A percentile compares a stretch with the other conserved stretches of the same genome.
Evolutionary conservation across 768 basidiomycete species (phyloP).

Genomic region (Glaciozyma martinii): DNA sequence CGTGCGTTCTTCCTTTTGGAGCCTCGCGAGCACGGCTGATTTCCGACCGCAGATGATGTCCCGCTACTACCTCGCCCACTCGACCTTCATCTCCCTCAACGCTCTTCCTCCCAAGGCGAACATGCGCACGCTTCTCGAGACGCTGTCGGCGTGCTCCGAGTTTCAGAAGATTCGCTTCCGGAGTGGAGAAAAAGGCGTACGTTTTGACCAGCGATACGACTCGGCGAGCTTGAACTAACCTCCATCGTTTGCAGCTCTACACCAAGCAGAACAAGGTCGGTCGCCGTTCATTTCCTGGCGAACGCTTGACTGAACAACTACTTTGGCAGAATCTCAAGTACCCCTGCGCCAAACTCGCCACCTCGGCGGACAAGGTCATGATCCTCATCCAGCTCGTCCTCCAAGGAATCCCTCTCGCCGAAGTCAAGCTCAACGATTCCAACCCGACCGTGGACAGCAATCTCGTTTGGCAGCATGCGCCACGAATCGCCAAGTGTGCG

Average conservation of each 20-base stretch:
- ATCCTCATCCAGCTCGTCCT: slow-evolving; percentile 32
- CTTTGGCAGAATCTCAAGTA: slow-evolving; percentile 67
- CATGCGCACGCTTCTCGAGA: slow-evolving; percentile 48
- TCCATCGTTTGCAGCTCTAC: background rate
- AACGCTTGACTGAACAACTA: slow-evolving; percentile 7
- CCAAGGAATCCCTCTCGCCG: slow-evolving; percentile 40
- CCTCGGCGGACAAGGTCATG: slow-evolving; percentile 52
- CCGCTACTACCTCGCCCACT: slow-evolving; percentile 31
- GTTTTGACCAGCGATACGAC: background rate
- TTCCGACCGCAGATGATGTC: slow-evolving; percentile 24
- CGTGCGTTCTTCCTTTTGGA: slow-evolving; percentile 29
- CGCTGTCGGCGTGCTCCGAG: slow-evolving; percentile 60
- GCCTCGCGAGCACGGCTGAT: slow-evolving; percentile 50
- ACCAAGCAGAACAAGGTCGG: slow-evolving; percentile 60
- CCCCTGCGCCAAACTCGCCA: slow-evolving; percentile 64
- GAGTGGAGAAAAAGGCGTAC: slow-evolving; percentile 63
- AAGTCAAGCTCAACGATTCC: slow-evolving; percentile 69
- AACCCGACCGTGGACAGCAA: slow-evolving; percentile 57
- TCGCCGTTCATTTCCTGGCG: slow-evolving; percentile 35
- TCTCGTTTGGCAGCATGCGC: slow-evolving; percentile 62
- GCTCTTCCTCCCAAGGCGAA: slow-evolving; percentile 36
- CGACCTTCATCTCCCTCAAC: slow-evolving; percentile 63
- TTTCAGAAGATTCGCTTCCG: slow-evolving; percentile 61
- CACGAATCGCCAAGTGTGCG: slow-evolving; percentile 57
- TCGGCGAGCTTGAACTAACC: background rate